Evolutionary conservation across 768 basidiomycete species (phyloP).

Genomic region (Terana coerulea): DNA sequence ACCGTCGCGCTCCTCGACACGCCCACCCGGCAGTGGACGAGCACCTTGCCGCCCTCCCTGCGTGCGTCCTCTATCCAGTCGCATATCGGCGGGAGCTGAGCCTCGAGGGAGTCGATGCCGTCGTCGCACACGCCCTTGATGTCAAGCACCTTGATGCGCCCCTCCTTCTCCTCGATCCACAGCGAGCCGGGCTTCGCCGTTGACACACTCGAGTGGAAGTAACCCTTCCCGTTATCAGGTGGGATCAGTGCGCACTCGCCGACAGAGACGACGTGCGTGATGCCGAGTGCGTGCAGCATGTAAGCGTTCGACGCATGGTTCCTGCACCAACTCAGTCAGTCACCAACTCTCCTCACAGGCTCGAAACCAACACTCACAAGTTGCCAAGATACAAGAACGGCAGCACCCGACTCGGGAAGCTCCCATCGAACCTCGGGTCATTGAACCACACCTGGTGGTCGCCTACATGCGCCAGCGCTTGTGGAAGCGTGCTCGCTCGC

Average conservation of each 20-base stretch:
- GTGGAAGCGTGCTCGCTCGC: constrained; percentile 66
- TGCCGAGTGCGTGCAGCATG: constrained; percentile 94
- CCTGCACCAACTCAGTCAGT: constrained; percentile 37
- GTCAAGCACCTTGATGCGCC: constrained; percentile 86
- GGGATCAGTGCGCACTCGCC: constrained; percentile 92
- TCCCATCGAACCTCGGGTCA: constrained; percentile 89
- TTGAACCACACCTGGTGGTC: constrained; percentile 90
- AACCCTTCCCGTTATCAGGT: constrained; percentile 46
- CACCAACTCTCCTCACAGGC: constrained; percentile 5
- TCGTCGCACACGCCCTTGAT: constrained; percentile 94
- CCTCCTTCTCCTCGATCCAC: constrained; percentile 86
- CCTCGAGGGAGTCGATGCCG: constrained; percentile 91
- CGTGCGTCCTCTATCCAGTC: constrained; percentile 92
- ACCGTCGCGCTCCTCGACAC: constrained; percentile 93
- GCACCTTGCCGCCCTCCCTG: constrained; percentile 77
- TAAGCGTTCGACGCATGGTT: constrained; percentile 93
- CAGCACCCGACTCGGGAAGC: constrained; percentile 90
- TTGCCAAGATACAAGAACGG: constrained; percentile 95
- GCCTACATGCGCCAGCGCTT: constrained; percentile 52
- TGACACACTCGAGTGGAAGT: constrained; percentile 24
- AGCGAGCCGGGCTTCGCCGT: constrained; percentile 66
- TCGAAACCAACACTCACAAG: constrained; percentile 53
- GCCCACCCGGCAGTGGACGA: constrained; percentile 99
- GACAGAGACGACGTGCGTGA: constrained; percentile 95
- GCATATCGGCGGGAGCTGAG: constrained; percentile 83